Conservation (phyloP, 192 early-diverging fungal genomes). For the Rhizoclosmatium globosum region DNA sequence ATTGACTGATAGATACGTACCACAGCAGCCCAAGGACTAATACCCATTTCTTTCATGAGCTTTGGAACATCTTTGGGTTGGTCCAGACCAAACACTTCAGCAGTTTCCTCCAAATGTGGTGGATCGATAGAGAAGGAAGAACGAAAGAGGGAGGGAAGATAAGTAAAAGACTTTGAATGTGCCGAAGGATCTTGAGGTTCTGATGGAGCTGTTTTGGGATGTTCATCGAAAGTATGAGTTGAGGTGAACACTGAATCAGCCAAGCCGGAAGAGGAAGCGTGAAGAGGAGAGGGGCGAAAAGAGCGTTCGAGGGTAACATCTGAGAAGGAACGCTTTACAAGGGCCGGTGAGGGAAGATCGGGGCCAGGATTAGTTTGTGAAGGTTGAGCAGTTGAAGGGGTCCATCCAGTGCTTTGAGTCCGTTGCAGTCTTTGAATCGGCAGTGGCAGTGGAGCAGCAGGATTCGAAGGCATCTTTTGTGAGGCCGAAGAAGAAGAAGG, state of each 20-base stretch:
- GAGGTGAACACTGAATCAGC: too few species aligned
- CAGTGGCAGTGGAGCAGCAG: too few species aligned
- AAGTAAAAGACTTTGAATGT: not conserved
- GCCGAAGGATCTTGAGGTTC: too few species aligned
- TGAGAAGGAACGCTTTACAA: not conserved
- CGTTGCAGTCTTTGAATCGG: not conserved
- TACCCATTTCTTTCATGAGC: constrained; percentile 13
- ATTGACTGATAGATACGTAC: not conserved
- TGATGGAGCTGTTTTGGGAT: not conserved
- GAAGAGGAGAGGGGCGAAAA: not conserved
- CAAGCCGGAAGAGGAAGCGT: not conserved
- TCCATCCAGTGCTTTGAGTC: not conserved
- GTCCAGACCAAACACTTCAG: constrained; percentile 21
- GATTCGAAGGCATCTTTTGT: too few species aligned
- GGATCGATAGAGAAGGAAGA: not conserved
- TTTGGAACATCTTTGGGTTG: constrained; percentile 8
- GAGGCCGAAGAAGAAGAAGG: too few species aligned
- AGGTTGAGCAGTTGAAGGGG: too few species aligned
- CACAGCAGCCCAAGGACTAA: constrained; percentile 34
- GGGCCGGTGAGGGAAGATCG: not conserved
- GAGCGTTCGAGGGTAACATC: not conserved
- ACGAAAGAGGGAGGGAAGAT: not conserved
- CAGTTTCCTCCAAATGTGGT: constrained; percentile 28
- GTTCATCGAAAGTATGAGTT: not conserved
- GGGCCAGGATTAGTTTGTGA: not conserved